Percentiles rank a stretch among this genome's conserved stretches.
These are phyloP conservation scores for Sparassis latifolia DNA, from an alignment of 1,284 basidiomycete genomes.

Conservation along the genomic window DNA sequence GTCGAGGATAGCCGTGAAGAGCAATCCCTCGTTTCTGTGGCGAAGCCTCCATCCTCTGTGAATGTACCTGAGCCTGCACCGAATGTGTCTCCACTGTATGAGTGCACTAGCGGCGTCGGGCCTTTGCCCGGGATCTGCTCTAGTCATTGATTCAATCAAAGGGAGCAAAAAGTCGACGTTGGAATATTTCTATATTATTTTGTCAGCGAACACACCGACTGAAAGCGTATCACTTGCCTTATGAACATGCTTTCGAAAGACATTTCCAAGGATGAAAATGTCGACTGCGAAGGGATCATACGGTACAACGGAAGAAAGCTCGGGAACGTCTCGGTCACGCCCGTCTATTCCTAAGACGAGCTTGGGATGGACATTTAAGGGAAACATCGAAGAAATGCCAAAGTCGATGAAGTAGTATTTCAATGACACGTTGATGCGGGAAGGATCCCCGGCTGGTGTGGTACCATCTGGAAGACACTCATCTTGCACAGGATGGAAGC, in stretches of 20 bases:
- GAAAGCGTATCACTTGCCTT: neutral
- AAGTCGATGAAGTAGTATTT: slow-evolving; percentile 31
- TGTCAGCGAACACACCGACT: no score
- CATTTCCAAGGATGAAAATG: slow-evolving; percentile 16
- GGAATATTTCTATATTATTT: slow-evolving; percentile 11
- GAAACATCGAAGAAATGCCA: slow-evolving; percentile 25
- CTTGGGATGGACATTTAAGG: slow-evolving; percentile 5
- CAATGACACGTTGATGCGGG: slow-evolving; percentile 21
- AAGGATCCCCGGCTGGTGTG: slow-evolving; percentile 15
- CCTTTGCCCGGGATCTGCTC: slow-evolving; percentile 11
- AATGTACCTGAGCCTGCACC: no score
- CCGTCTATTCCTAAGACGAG: slow-evolving; percentile 5
- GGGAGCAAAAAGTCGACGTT: slow-evolving; percentile 18
- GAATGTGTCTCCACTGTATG: neutral
- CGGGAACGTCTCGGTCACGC: slow-evolving; percentile 9
- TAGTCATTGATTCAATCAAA: slow-evolving; percentile 15
- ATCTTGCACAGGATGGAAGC: slow-evolving; percentile 21
- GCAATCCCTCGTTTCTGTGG: no score
- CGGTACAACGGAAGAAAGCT: slow-evolving; percentile 1
- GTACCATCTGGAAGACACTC: slow-evolving; percentile 10
- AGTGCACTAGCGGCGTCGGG: slow-evolving; percentile 9
- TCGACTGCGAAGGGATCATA: slow-evolving; percentile 15
- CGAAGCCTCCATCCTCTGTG: no score
- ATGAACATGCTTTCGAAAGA: slow-evolving; percentile 19
- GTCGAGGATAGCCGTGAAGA: no score